phyloP scores from a whole-genome alignment of 768 basidiomycete genomes.

The Lenzites betulinus region DNA sequence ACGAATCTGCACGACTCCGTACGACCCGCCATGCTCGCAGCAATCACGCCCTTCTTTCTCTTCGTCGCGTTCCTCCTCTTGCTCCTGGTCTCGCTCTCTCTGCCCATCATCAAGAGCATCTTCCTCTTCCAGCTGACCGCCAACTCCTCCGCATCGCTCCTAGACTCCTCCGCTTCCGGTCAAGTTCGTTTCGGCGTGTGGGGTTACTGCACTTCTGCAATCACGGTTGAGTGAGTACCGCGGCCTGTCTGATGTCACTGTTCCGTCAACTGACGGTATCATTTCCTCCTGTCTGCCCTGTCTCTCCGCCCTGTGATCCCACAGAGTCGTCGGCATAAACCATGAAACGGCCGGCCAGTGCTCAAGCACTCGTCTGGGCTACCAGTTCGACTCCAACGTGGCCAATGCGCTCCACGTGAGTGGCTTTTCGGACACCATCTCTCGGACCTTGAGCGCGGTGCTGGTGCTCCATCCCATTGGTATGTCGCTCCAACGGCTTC shows the following conservation, averaged over 20 bases:
- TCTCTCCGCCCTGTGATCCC: constrained; percentile 10
- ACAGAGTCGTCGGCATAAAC: constrained; percentile 46
- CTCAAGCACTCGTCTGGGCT: constrained; percentile 52
- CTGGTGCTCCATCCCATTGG: constrained; percentile 60
- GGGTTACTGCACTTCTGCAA: constrained; percentile 58
- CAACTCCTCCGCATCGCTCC: constrained; percentile 34
- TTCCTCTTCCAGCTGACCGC: constrained; percentile 55
- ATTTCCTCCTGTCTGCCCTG: constrained; percentile 10
- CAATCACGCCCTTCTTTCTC: constrained; percentile 44
- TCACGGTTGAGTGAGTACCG: constrained; percentile 44
- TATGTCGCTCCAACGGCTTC: constrained; percentile 24
- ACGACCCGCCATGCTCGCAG: constrained; percentile 26
- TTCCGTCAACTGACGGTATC: constrained; percentile 12
- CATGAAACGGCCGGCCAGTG: constrained; percentile 44
- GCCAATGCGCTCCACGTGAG: constrained; percentile 45
- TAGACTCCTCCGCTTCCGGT: constrained; percentile 38
- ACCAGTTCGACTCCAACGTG: constrained; percentile 53
- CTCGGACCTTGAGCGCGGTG: constrained; percentile 46
- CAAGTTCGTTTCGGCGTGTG: constrained; percentile 59
- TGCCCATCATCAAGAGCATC: constrained; percentile 56
- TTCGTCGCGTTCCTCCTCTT: constrained; percentile 61
- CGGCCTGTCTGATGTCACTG: not conserved
- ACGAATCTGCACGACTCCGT: not conserved
- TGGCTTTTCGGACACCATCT: constrained; percentile 41
- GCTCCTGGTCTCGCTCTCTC: constrained; percentile 62